These are phyloP conservation scores for Corniculantispora saksenae DNA, from an alignment of 2,329 filamentous ascomycete species.

Conservation along the genomic window DNA sequence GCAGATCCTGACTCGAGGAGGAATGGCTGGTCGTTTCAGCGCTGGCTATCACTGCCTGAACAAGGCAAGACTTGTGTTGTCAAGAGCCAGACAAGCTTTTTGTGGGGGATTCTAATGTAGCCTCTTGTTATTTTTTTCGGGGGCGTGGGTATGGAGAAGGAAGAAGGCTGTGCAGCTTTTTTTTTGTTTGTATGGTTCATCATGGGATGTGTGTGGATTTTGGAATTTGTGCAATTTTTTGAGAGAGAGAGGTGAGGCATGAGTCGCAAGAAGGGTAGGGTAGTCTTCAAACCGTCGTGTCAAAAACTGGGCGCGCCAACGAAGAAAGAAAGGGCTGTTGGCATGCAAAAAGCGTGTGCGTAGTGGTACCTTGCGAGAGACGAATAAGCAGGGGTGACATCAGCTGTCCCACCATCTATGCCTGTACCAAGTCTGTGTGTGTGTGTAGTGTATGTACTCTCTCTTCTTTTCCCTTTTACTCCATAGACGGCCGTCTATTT, in stretches of 20 bases:
- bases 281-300: too few relatives aligned
- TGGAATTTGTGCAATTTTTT: too few relatives aligned
- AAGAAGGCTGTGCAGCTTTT: too few relatives aligned
- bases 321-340: too few relatives aligned
- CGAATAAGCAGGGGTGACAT: background rate
- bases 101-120: slow-evolving; percentile 10
- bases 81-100: slow-evolving; percentile 42
- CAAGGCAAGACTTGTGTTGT: slow-evolving; percentile 31
- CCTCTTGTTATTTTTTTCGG: background rate
- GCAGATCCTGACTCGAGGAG: slow-evolving; percentile 20
- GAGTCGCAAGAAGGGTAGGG: too few relatives aligned
- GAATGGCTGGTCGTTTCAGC: slow-evolving; percentile 36
- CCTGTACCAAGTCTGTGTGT: too few relatives aligned
- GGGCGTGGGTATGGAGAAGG: too few relatives aligned
- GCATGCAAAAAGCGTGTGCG: too few relatives aligned
- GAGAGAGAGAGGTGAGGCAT: too few relatives aligned
- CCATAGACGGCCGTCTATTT: background rate
- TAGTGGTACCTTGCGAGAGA: background rate
- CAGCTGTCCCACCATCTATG: background rate
- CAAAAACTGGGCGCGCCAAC: too few relatives aligned
- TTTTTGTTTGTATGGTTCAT: background rate
- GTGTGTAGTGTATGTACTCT: background rate
- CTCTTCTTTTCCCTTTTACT: background rate
- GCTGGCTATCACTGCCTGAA: slow-evolving; percentile 33
- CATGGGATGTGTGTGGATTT: background rate